Conservation (phyloP, 164 flowering plant species). For the Vitis vinifera region ASM3070453v1 NC_081809.1:5252501-5253000, state of each 20-base stretch:
- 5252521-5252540: conserved; percentile 16
- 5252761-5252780: conserved; percentile 14
- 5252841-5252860: conserved; percentile 22
- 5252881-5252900: conserved; percentile 21
- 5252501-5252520: conserved; percentile 9
- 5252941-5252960: conserved; percentile 12
- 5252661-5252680: conserved; percentile 2
- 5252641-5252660: conserved; percentile 5
- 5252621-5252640: conserved; percentile 17
- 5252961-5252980: background rate
- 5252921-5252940: conserved; percentile 29
- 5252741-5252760: conserved; percentile 18
- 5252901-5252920: conserved; percentile 21
- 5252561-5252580: conserved; percentile 18
- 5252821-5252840: conserved; percentile 12
- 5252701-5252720: conserved; percentile 23
- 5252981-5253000: conserved; percentile 5
- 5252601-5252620: conserved; percentile 6
- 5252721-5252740: conserved; percentile 15
- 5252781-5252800: conserved; percentile 19
- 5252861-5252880: conserved; percentile 10
- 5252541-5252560: conserved; percentile 26
- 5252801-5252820: conserved; percentile 22
- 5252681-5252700: conserved; percentile 6
- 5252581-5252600: background rate